These are phyloP conservation scores for Fallopia convolvulus DNA, from an alignment of 148 eudicot species.

Conservation along the genomic window DNA sequence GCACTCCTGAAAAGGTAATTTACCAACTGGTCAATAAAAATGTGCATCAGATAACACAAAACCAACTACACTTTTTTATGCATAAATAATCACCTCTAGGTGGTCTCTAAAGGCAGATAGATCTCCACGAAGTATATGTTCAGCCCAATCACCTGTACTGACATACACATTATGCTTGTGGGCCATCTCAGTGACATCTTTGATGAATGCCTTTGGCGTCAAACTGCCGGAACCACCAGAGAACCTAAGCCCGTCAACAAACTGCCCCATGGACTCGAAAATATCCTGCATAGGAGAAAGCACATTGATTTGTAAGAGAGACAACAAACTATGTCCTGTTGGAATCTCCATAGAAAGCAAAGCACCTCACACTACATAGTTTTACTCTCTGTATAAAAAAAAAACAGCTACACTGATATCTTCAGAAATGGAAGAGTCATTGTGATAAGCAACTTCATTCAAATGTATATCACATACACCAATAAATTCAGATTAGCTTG, in stretches of 20 bases:
- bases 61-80: not conserved
- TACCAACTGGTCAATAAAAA: not conserved
- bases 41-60: conserved; percentile 1
- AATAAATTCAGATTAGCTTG: not conserved
- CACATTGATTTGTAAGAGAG: not conserved
- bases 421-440: not conserved
- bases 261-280: conserved; percentile 88
- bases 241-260: conserved; percentile 88
- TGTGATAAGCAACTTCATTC: not conserved
- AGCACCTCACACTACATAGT: not conserved
- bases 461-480: not conserved
- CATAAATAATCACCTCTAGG: conserved; percentile 44
- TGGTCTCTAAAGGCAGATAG: conserved; percentile 74
- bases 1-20: conserved; percentile 48
- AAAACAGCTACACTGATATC: not conserved
- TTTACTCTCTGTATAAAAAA: not conserved
- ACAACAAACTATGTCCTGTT: not conserved
- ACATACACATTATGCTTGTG: conserved; percentile 77
- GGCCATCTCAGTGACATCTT: conserved; percentile 78
- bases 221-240: conserved; percentile 72
- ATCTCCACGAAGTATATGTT: conserved; percentile 59
- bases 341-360: not conserved
- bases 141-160: conserved; percentile 97
- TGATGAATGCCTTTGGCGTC: conserved; percentile 55
- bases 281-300: conserved; percentile 44